These are phyloP conservation scores for Coccomyxa sp. DNA, from an alignment of 139 green algal species.

Conservation along the genomic window DNA sequence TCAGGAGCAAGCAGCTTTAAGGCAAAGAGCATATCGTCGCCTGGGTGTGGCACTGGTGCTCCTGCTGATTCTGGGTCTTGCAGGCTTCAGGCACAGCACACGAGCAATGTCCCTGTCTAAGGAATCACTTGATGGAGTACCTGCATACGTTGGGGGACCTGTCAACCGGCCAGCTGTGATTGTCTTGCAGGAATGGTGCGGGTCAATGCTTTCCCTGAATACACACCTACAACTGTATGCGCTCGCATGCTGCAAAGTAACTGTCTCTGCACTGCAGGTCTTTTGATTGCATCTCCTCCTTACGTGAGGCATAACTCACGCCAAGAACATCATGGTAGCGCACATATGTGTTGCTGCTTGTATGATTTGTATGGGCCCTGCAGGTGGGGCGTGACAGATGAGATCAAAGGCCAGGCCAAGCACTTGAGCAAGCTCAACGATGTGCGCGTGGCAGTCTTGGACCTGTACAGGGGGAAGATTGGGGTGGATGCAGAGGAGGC, in stretches of 20 bases:
- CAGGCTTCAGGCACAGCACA: constrained; percentile 2
- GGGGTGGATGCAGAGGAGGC: constrained; percentile 67
- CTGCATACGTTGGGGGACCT: constrained; percentile 4
- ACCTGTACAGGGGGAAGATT: constrained; percentile 73
- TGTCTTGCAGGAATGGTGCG: constrained; percentile 2
- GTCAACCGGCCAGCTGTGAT: constrained; percentile 7
- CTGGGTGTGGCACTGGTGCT: not conserved
- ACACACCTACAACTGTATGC: no score
- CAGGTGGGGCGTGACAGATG: constrained; percentile 19
- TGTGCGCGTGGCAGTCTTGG: constrained; percentile 17
- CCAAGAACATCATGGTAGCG: no score
- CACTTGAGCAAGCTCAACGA: constrained; percentile 1
- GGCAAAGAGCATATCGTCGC: not conserved
- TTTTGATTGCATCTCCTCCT: no score
- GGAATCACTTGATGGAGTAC: constrained; percentile 12
- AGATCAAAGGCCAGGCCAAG: constrained; percentile 12
- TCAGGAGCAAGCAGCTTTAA: not conserved
- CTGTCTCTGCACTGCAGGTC: no score
- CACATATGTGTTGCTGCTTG: not conserved
- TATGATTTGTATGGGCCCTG: not conserved
- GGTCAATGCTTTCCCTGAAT: no score
- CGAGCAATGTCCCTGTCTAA: not conserved
- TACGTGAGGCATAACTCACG: no score
- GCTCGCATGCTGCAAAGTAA: no score
- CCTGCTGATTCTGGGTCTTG: not conserved